Evolutionary conservation across 2,329 filamentous ascomycete genomes (phyloP), one percentile per base, ranked within the genome.

Genomic region (Periconia sp.): DNA sequence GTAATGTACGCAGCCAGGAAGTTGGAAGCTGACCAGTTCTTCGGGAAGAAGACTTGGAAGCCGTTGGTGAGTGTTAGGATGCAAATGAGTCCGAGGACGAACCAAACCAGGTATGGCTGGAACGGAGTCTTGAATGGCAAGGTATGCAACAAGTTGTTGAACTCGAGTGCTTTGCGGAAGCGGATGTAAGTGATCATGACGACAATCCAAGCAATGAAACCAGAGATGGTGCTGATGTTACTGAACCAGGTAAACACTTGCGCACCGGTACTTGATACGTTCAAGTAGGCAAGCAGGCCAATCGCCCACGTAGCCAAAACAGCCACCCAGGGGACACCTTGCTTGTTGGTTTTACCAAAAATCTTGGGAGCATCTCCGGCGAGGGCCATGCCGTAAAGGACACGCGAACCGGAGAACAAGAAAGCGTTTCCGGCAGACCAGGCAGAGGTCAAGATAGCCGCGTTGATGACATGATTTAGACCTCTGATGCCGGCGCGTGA

Each of bases 401-500:
- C 77, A 50, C 82, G 77, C 2, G 79, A 81, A 3, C 78, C 79
- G 0, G 77, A 76, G 59, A 78, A 80, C n/a, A 91, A 78, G 61
- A 82, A 84, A 56, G 87, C 85, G 61, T 91, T 91, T 0, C 83
- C 85, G 0, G 88, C 81, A 0, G 87, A 90, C 80, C 84, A 88
- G 0, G 86, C 88, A 0, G 86, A 89, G 0, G 86, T 89, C 55
- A 92, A 79, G 57, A 92, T 85, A 11, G 91, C 79, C 30, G 88
- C 89, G 67, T 93, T 93, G 71, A 92, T 86, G 43, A 92, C 82
- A 2, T 84, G 85, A 0, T 88, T 86, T 6, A 92, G 80, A 7
- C 81, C 86, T 7, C 76, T 77, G 53, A 92, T 86, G 0, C 88
- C 87, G 1, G 88, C 89, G 30, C 84, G 80, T 1, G 81, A 77